A percentile compares a stretch with the other conserved stretches of the same genome.
Conservation (phyloP, 768 basidiomycete species). For the Lentinula guzmanii region DNA sequence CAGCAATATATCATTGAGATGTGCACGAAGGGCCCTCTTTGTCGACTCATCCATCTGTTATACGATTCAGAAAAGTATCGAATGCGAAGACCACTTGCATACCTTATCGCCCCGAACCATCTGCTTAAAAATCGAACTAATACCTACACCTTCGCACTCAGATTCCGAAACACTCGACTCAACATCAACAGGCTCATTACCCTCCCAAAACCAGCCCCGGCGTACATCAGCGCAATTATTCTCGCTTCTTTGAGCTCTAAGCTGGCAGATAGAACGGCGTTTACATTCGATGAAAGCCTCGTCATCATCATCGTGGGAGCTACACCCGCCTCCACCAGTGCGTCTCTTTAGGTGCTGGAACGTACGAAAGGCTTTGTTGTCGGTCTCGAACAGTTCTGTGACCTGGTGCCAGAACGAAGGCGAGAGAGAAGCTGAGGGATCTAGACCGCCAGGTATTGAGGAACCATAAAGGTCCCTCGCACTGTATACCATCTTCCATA, state of each 20-base stretch:
- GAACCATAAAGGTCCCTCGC: conserved; percentile 47
- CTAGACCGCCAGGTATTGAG: conserved; percentile 28
- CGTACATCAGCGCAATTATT: conserved; percentile 15
- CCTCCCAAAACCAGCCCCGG: not conserved
- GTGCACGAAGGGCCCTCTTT: not conserved
- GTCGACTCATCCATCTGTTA: not conserved
- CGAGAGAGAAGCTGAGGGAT: conserved; percentile 31
- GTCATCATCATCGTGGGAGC: conserved; percentile 12
- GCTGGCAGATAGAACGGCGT: conserved; percentile 23
- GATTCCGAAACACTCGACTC: not conserved
- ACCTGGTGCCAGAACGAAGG: conserved; percentile 58
- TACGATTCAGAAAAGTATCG: not conserved
- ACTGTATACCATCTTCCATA: conserved; percentile 53
- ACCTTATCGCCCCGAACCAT: not conserved
- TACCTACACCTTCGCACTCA: conserved; percentile 1
- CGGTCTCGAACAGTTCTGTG: conserved; percentile 44
- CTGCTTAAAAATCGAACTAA: not conserved
- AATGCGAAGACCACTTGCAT: not conserved
- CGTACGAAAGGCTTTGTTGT: conserved; percentile 38
- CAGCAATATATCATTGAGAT: not conserved
- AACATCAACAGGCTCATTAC: not conserved
- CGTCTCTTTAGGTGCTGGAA: conserved; percentile 19
- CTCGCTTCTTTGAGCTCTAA: conserved; percentile 19
- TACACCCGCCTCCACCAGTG: not conserved
- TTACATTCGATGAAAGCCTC: conserved; percentile 18